Evolutionary conservation across 345 rosid species (phyloP).

Genomic region (Lepidium sativum): DNA sequence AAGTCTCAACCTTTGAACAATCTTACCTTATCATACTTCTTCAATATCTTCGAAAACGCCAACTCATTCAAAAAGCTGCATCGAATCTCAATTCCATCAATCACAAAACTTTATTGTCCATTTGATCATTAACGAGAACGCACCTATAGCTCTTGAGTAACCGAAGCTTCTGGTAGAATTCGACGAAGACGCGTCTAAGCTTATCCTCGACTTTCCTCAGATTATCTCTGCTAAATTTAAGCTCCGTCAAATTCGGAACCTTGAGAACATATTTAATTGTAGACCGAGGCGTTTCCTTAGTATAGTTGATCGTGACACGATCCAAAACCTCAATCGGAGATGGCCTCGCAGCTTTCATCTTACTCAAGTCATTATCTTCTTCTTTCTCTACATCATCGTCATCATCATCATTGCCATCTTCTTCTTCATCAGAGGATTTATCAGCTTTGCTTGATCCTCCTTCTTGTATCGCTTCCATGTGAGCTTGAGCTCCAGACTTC

Average conservation of each 20-base stretch:
- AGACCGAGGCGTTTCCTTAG: too few relatives aligned
- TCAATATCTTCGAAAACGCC: slow-evolving; percentile 58
- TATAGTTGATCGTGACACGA: too few relatives aligned
- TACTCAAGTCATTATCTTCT: too few relatives aligned
- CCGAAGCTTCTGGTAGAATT: slow-evolving; percentile 62
- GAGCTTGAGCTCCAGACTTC: slow-evolving; percentile 21
- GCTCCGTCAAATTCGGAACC: slow-evolving; percentile 25
- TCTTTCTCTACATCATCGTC: too few relatives aligned
- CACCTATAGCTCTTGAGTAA: slow-evolving; percentile 60
- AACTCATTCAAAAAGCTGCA: slow-evolving; percentile 46
- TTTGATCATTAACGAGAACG: neutral
- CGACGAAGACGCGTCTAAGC: slow-evolving; percentile 46
- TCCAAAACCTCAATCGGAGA: too few relatives aligned
- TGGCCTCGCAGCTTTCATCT: too few relatives aligned
- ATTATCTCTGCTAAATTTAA: slow-evolving; percentile 42
- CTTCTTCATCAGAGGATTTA: slow-evolving; percentile 21
- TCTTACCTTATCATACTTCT: slow-evolving; percentile 61
- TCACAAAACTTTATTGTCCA: neutral
- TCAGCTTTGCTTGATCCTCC: slow-evolving; percentile 38
- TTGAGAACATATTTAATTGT: slow-evolving; percentile 46
- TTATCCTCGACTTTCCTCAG: slow-evolving; percentile 43
- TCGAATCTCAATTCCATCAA: neutral
- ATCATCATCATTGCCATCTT: neutral
- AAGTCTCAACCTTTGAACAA: neutral
- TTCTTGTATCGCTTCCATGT: slow-evolving; percentile 51